Conservation (phyloP, 1,284 basidiomycete genomes). For the Ganoderma boninense region DNA sequence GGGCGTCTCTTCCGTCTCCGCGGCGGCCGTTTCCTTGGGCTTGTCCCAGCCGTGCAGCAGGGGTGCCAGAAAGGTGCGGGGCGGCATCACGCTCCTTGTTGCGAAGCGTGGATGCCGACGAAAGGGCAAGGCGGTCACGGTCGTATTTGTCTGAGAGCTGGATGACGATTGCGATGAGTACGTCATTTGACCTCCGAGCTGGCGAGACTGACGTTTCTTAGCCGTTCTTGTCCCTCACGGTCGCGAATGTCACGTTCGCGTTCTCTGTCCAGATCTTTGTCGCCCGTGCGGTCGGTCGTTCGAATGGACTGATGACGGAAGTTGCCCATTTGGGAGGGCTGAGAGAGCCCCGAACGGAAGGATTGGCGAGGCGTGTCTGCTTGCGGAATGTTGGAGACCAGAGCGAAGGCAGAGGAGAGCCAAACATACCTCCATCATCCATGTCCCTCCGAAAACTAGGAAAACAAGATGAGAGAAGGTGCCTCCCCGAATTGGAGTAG, state of each 20-base stretch:
- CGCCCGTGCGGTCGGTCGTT: conserved; percentile 69
- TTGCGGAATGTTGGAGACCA: conserved; percentile 19
- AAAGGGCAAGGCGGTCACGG: conserved; percentile 74
- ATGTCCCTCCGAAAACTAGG: conserved; percentile 75
- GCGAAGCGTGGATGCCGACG: conserved; percentile 55
- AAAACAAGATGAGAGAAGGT: conserved; percentile 13
- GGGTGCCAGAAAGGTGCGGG: conserved; percentile 61
- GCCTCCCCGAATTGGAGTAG: conserved; percentile 25
- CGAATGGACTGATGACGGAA: conserved; percentile 86
- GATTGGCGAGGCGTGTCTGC: conserved; percentile 69
- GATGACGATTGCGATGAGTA: conserved; percentile 23
- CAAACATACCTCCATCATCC: conserved; percentile 70
- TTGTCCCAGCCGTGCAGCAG: conserved; percentile 53
- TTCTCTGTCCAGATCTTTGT: conserved; percentile 67
- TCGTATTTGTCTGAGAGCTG: conserved; percentile 88
- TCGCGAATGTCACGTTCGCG: conserved; percentile 71
- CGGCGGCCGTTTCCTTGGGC: conserved; percentile 54
- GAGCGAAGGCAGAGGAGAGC: not conserved
- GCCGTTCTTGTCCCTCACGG: conserved; percentile 78
- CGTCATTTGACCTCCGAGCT: conserved; percentile 13
- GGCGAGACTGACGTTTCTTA: conserved; percentile 67
- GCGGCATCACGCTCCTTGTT: conserved; percentile 75
- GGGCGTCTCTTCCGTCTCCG: conserved; percentile 62
- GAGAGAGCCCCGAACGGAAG: conserved; percentile 75
- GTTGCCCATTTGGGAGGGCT: conserved; percentile 89